Evolutionary conservation across 2,329 filamentous ascomycete species (phyloP), one percentile per base, ranked within the genome.

Genomic region (Xylariales sp.): DNA sequence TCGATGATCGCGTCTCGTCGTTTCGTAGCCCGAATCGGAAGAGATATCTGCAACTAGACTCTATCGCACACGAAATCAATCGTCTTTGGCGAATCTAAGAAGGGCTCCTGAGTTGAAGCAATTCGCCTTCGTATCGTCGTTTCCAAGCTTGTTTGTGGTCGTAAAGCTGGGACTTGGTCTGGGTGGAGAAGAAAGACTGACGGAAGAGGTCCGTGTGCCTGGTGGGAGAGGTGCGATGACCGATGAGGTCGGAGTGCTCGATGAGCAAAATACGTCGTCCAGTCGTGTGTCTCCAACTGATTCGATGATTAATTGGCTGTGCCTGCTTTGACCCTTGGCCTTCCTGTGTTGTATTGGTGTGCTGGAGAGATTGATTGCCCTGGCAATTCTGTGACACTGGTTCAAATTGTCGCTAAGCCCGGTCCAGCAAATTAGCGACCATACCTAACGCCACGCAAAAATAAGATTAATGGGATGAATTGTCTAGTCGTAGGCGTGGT

Each of bases 291-390:
- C 36, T 20, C 25, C 20, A 31, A 39, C 21, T 39, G 36, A 27
- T 39, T 21, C 36, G 24, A 27, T 27, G 24, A n/a, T n/a, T n/a
- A n/a, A n/a, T n/a, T n/a, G n/a, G n/a, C n/a, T n/a, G n/a, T n/a
- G 24, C n/a, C 24, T 27, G 8, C 8, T 27, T 27, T 27, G 24
- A 8, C 8, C 28, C 28, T 33, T 33, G 38, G 38, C 38, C 29
- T 24, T 40, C 25, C 38, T 40, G 16, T 28, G 18, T 24, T 27
- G 20, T 24, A 20, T 27, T 39, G 27, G 14, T 39, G 36, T 28
- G 25, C 31, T 27, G 25, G 29, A 15, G 28, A 33, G 28, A 27
- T 42, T 42, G 39, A 42, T 42, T 42, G 39, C 21, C 39, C 20
- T 19, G 28, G 39, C 39, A 42, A 42, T 20, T 14, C 31, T 22